A percentile compares a stretch with the other conserved stretches of the same genome.
These are phyloP conservation scores for Blakeslea trispora DNA, from an alignment of 371 early-diverging fungal genomes.

Conservation along the genomic window DNA sequence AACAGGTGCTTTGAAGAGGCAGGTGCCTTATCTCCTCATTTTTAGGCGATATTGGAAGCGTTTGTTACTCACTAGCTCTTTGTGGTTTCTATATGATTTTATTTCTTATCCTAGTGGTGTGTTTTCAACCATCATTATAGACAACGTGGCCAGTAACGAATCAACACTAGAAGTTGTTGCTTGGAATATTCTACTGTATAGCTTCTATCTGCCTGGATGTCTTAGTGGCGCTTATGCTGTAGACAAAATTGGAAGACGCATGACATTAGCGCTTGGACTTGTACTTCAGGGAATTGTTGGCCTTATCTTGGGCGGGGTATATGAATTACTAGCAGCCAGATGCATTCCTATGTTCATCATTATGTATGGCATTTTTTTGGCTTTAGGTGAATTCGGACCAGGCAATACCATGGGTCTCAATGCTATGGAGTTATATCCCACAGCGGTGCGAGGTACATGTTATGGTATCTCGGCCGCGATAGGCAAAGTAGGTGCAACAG, in stretches of 20 bases:
- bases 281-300: slow-evolving; percentile 56
- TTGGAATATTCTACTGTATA: slow-evolving; percentile 62
- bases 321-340: slow-evolving; percentile 45
- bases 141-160: slow-evolving; percentile 41
- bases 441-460: slow-evolving; percentile 63
- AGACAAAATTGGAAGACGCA: slow-evolving; percentile 61
- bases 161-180: slow-evolving; percentile 51
- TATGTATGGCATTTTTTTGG: slow-evolving; percentile 62
- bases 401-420: slow-evolving; percentile 60
- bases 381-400: slow-evolving; percentile 62
- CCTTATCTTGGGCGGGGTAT: slow-evolving; percentile 59
- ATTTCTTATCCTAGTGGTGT: slow-evolving; percentile 61
- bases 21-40: slow-evolving; percentile 63
- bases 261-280: slow-evolving; percentile 59
- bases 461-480: slow-evolving; percentile 66
- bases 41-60: slow-evolving; percentile 63
- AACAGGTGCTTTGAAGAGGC: slow-evolving; percentile 47
- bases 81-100: slow-evolving; percentile 72
- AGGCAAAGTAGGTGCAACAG: slow-evolving; percentile 57
- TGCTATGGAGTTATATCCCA: slow-evolving; percentile 59
- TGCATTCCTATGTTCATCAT: slow-evolving; percentile 64
- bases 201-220: slow-evolving; percentile 64
- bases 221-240: slow-evolving; percentile 55
- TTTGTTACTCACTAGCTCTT: slow-evolving; percentile 53
- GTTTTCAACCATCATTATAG: slow-evolving; percentile 57